phyloP scores from a whole-genome alignment of 305 asterid genomes.

The Coffea humblotiana region DNA sequence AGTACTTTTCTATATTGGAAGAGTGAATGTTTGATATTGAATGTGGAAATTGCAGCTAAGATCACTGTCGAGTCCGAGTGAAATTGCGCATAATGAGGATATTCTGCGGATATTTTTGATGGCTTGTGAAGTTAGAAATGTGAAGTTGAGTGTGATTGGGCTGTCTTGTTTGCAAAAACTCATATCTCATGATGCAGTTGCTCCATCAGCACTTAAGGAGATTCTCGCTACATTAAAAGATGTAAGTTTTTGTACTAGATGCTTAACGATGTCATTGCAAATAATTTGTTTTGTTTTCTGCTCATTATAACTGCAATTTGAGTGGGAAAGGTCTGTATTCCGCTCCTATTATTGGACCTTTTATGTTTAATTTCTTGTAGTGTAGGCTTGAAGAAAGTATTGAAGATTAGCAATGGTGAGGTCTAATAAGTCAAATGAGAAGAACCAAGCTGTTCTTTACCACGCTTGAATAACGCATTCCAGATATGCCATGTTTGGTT shows the following conservation, averaged over 20 bases:
- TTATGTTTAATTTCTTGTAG: not conserved
- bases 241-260: constrained; percentile 47
- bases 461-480: not conserved
- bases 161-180: constrained; percentile 91
- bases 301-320: not conserved
- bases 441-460: too few relatives aligned
- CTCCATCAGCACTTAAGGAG: constrained; percentile 80
- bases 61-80: constrained; percentile 79
- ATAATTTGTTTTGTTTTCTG: not conserved
- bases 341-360: not conserved
- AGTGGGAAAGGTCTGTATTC: not conserved
- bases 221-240: constrained; percentile 83
- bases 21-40: constrained; percentile 16
- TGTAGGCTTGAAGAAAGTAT: not conserved
- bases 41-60: constrained; percentile 63
- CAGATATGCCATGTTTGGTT: not conserved
- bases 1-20: not conserved
- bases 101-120: constrained; percentile 84
- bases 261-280: not conserved
- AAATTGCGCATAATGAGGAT: constrained; percentile 85
- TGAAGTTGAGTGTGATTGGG: constrained; percentile 85
- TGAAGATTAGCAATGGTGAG: not conserved
- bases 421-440: too few relatives aligned
- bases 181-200: constrained; percentile 87
- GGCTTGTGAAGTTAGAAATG: constrained; percentile 93